Evolutionary conservation across 1,139 yeast species (phyloP).

Genomic region (Scheffersomyces quercinus): DNA sequence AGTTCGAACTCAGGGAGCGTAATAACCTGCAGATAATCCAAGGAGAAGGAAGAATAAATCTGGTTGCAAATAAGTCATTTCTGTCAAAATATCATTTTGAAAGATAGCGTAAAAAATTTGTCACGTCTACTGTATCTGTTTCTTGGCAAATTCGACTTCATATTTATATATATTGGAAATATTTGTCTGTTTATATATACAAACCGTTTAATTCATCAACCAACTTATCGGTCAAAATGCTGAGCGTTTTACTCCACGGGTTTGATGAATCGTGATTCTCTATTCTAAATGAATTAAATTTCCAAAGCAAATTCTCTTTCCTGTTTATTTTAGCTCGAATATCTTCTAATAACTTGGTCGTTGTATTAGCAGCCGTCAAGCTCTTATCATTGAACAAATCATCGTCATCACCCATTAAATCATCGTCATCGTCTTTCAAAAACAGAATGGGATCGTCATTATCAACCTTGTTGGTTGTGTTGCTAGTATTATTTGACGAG

Average conservation of each 20-base stretch:
- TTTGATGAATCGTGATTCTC: slow-evolving; percentile 2
- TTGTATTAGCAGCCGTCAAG: neutral
- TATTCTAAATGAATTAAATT: neutral
- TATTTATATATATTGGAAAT: too few relatives aligned
- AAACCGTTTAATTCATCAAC: slow-evolving; percentile 12
- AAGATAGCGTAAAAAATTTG: too few relatives aligned
- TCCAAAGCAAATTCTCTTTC: neutral
- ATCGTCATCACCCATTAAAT: slow-evolving; percentile 14
- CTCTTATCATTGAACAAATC: slow-evolving; percentile 13
- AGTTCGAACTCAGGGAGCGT: too few relatives aligned
- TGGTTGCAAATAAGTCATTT: too few relatives aligned
- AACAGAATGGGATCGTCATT: neutral
- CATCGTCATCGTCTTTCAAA: slow-evolving; percentile 7
- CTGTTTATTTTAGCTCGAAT: neutral
- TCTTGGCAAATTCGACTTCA: too few relatives aligned
- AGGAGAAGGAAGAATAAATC: too few relatives aligned
- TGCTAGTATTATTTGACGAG: neutral
- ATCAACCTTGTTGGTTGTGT: neutral
- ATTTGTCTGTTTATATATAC: slow-evolving; percentile 3
- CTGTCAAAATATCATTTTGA: too few relatives aligned
- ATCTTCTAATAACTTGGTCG: slow-evolving; percentile 2
- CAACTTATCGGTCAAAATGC: slow-evolving; percentile 10
- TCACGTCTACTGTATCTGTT: too few relatives aligned
- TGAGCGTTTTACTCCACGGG: slow-evolving; percentile 2
- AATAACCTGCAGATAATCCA: too few relatives aligned